These are phyloP conservation scores for Solanum dulcamara DNA, from an alignment of 257 asterid genomes.

Conservation along the genomic window DNA sequence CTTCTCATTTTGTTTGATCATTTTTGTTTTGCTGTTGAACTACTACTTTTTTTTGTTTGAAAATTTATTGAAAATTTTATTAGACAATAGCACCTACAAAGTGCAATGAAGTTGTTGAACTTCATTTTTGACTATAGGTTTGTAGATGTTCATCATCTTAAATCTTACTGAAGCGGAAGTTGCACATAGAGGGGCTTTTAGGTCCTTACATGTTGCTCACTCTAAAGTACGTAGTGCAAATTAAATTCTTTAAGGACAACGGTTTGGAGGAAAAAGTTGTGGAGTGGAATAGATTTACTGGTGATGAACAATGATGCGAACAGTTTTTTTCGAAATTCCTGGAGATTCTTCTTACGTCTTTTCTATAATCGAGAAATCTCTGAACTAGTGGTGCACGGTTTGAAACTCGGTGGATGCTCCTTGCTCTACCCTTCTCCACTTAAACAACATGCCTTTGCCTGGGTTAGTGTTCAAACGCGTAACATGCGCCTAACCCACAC, in stretches of 20 bases:
- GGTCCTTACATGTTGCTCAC: neutral
- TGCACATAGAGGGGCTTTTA: neutral
- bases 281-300: neutral
- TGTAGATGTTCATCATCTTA: neutral
- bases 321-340: neutral
- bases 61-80: neutral
- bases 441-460: neutral
- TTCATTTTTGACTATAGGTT: neutral
- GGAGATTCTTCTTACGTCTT: neutral
- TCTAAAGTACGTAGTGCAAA: neutral
- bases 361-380: neutral
- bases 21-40: neutral
- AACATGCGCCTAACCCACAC: neutral
- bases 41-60: neutral
- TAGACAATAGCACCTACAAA: neutral
- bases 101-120: neutral
- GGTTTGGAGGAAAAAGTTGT: neutral
- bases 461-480: neutral
- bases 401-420: neutral
- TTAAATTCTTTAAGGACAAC: neutral
- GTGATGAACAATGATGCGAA: neutral
- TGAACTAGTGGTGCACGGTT: neutral
- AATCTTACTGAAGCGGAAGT: neutral
- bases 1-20: neutral
- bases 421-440: neutral